These are phyloP conservation scores for Lobosporangium transversale DNA, from an alignment of 192 early-diverging fungal species.

Conservation along the genomic window DNA sequence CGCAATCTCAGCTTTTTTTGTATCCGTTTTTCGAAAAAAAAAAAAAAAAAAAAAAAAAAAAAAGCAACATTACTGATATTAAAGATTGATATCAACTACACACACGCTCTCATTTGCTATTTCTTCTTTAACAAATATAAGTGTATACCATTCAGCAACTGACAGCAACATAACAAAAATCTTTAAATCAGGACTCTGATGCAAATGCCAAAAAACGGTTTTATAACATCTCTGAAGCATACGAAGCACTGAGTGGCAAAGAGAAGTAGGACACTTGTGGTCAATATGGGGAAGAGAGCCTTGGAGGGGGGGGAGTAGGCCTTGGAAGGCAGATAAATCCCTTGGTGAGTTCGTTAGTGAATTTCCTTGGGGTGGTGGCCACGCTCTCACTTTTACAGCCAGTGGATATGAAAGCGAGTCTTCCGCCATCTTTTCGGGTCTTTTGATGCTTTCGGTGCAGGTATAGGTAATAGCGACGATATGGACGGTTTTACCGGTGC, in stretches of 20 bases:
- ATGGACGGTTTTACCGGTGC: constrained; percentile 61
- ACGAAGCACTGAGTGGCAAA: constrained; percentile 92
- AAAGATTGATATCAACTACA: too few relatives aligned
- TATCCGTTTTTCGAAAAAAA: too few relatives aligned
- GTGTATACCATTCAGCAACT: too few relatives aligned
- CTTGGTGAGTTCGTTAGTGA: constrained; percentile 69
- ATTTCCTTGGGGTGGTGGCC: constrained; percentile 68
- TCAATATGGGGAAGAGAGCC: constrained; percentile 94
- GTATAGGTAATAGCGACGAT: constrained; percentile 54
- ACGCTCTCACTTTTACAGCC: constrained; percentile 74
- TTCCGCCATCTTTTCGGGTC: constrained; percentile 86
- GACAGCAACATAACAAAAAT: too few relatives aligned
- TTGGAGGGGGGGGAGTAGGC: constrained; percentile 71
- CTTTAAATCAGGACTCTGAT: constrained; percentile 26
- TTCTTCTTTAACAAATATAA: too few relatives aligned
- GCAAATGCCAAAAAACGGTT: constrained; percentile 81
- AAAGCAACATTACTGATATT: too few relatives aligned
- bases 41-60: too few relatives aligned
- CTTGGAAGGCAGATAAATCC: constrained; percentile 62
- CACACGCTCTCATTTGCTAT: too few relatives aligned
- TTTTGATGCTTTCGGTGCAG: constrained; percentile 63
- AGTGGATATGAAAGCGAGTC: constrained; percentile 59
- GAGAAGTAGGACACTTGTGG: constrained; percentile 95
- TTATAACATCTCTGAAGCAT: constrained; percentile 98
- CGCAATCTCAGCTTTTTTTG: too few relatives aligned